Conservation (phyloP, 169 alveolate species). For the Plasmodium billcollinsi region DNA sequence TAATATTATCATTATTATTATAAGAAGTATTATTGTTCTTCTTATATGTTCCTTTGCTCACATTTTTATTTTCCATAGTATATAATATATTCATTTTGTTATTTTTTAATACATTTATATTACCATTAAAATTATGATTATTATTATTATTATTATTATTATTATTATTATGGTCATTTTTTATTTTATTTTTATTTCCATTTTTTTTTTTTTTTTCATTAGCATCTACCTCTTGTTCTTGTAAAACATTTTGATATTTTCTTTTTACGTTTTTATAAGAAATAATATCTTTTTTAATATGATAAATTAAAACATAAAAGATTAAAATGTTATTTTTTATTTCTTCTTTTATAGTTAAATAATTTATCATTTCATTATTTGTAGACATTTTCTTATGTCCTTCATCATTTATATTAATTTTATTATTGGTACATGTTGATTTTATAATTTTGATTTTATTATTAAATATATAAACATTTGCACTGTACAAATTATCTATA, state of each 20-base stretch:
- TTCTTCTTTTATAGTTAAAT: constrained; percentile 35
- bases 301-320: constrained; percentile 36
- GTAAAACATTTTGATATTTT: not conserved
- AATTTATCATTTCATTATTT: constrained; percentile 40
- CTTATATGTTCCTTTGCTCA: not conserved
- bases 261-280: not conserved
- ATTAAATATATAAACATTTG: constrained; percentile 43
- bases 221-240: not conserved
- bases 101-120: not conserved
- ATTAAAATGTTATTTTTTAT: constrained; percentile 46
- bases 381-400: not conserved
- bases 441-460: constrained; percentile 23
- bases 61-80: not conserved
- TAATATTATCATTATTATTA: not conserved
- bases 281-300: constrained; percentile 10
- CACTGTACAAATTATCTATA: constrained; percentile 12
- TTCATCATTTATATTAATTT: not conserved
- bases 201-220: not conserved
- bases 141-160: not conserved
- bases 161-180: not conserved
- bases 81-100: not conserved
- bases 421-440: constrained; percentile 1
- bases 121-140: not conserved
- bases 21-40: not conserved
- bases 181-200: not conserved